Conservation (phyloP, 495 filamentous ascomycete genomes). For the Schizothecium vesticola region DNA sequence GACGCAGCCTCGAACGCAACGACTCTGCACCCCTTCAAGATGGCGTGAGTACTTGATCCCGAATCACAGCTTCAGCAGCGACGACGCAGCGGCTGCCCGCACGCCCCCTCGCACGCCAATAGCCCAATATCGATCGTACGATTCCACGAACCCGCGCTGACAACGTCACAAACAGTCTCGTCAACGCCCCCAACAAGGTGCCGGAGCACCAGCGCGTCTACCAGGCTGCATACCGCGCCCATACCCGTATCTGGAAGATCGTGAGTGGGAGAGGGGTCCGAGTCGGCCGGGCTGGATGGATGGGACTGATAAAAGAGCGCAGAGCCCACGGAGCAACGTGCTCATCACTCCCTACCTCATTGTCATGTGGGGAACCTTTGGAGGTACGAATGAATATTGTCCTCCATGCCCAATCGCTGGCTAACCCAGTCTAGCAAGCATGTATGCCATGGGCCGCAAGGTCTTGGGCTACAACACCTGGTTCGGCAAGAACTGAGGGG, state of each 20-base stretch:
- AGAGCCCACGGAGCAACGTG: slow-evolving; percentile 58
- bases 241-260: slow-evolving; percentile 80
- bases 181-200: slow-evolving; percentile 83
- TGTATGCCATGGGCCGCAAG: slow-evolving; percentile 54
- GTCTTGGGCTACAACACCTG: slow-evolving; percentile 80
- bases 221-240: slow-evolving; percentile 65
- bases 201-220: slow-evolving; percentile 76
- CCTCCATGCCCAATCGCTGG: slow-evolving; percentile 2
- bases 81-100: not conserved
- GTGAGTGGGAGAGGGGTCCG: slow-evolving; percentile 46
- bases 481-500: slow-evolving; percentile 60
- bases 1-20: not conserved
- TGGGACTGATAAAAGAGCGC: slow-evolving; percentile 29
- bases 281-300: not conserved
- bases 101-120: not conserved
- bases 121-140: slow-evolving; percentile 14
- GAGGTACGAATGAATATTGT: slow-evolving; percentile 32
- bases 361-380: slow-evolving; percentile 58
- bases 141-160: slow-evolving; percentile 7
- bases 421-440: slow-evolving; percentile 53
- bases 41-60: slow-evolving; percentile 2
- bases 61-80: not conserved
- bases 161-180: slow-evolving; percentile 42
- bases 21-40: not conserved
- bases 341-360: slow-evolving; percentile 71